A percentile compares a stretch with the other conserved stretches of the same genome.
phyloP scores from a whole-genome alignment of 345 rosid genomes.

The Murraya paniculata region DNA sequence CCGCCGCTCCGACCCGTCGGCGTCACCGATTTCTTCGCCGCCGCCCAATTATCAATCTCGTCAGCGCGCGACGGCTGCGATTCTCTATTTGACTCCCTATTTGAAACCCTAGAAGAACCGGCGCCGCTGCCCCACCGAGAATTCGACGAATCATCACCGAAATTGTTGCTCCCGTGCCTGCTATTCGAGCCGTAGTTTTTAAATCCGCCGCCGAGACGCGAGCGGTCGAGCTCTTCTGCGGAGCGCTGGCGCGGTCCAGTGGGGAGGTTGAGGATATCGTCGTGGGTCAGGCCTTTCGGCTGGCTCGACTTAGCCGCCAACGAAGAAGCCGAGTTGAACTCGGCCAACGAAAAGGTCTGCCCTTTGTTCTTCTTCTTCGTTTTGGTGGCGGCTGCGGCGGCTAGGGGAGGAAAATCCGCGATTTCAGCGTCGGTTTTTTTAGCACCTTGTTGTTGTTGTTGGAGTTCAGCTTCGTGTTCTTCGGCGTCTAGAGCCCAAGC shows the following conservation, averaged over 20 bases:
- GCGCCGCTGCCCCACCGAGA: slow-evolving; percentile 42
- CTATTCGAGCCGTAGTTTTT: slow-evolving; percentile 32
- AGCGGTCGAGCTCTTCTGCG: slow-evolving; percentile 79
- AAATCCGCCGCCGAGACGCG: slow-evolving; percentile 80
- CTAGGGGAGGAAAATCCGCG: slow-evolving; percentile 61
- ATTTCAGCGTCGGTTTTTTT: not conserved
- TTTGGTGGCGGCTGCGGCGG: slow-evolving; percentile 70
- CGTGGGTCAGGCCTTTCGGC: slow-evolving; percentile 43
- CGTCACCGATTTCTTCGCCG: slow-evolving; percentile 44
- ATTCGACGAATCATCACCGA: slow-evolving; percentile 51
- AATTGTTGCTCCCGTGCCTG: slow-evolving; percentile 30
- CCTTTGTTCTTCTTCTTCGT: slow-evolving; percentile 72
- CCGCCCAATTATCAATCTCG: slow-evolving; percentile 89
- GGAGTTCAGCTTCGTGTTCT: slow-evolving; percentile 69
- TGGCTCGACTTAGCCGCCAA: slow-evolving; percentile 16
- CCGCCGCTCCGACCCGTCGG: slow-evolving; percentile 22
- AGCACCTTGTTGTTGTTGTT: slow-evolving; percentile 32
- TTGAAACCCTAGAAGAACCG: slow-evolving; percentile 52
- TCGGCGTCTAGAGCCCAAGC: slow-evolving; percentile 96
- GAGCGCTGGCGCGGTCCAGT: slow-evolving; percentile 88
- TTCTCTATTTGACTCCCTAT: slow-evolving; percentile 48
- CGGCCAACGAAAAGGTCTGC: slow-evolving; percentile 64
- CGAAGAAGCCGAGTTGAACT: slow-evolving; percentile 34
- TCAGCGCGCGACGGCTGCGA: slow-evolving; percentile 75
- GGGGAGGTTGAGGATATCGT: slow-evolving; percentile 65